Conservation (phyloP, 352 stramenopile species). For the Hyaloperonospora arabidopsidis region DNA sequence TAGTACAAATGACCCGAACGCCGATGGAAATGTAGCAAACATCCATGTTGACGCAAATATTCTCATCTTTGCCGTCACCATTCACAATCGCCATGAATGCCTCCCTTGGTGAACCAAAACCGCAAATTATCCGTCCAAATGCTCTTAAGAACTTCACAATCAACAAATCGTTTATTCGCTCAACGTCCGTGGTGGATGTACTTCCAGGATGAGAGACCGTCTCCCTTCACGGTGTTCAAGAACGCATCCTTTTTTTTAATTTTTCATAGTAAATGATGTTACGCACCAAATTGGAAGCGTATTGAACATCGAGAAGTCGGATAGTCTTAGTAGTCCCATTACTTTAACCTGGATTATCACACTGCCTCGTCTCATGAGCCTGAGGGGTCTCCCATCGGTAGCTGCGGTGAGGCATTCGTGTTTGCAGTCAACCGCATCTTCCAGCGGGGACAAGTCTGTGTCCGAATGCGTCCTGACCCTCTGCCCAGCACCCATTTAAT, state of each 20-base stretch:
- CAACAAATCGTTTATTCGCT: neutral
- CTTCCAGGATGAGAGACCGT: neutral
- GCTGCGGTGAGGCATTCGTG: neutral
- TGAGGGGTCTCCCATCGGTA: neutral
- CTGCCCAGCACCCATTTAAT: neutral
- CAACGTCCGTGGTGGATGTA: neutral
- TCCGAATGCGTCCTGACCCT: neutral
- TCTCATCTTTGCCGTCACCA: too few species aligned
- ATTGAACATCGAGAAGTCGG: neutral
- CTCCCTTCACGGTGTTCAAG: too few species aligned
- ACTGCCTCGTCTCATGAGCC: neutral
- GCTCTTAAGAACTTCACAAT: neutral
- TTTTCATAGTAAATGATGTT: neutral
- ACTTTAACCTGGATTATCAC: neutral
- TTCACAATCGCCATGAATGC: neutral
- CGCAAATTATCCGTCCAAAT: neutral
- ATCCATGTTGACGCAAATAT: too few species aligned
- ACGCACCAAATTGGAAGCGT: neutral
- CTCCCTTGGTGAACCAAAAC: neutral
- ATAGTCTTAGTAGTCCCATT: neutral
- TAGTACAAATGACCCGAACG: too few species aligned
- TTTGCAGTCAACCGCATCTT: neutral
- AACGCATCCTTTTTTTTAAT: neutral
- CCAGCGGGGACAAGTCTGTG: neutral
- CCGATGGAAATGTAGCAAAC: too few species aligned